A percentile compares a stretch with the other conserved stretches of the same genome.
These are phyloP conservation scores for Aeschynomene evenia DNA, from an alignment of 306 rosid species.

Conservation along the genomic window DNA sequence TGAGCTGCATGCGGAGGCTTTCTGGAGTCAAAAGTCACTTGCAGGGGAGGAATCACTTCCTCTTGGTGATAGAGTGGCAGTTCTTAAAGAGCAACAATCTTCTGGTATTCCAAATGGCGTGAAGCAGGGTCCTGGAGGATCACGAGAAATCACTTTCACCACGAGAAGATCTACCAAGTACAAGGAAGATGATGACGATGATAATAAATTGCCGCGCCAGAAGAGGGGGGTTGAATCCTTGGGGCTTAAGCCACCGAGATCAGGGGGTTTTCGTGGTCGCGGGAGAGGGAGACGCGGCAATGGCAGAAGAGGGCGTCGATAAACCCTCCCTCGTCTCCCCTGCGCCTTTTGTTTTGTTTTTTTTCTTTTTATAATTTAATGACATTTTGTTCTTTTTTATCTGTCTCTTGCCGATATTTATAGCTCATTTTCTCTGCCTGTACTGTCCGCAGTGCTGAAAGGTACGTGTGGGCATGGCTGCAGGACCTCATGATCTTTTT, in stretches of 20 bases:
- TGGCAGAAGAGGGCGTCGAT: constrained; percentile 46
- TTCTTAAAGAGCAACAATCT: constrained; percentile 41
- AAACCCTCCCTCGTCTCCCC: too few species aligned
- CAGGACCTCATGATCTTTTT: neutral
- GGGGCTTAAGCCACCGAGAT: constrained; percentile 49
- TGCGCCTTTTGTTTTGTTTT: neutral
- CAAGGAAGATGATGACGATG: constrained; percentile 57
- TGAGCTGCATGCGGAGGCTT: constrained; percentile 89
- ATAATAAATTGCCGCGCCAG: constrained; percentile 32
- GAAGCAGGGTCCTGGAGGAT: constrained; percentile 84
- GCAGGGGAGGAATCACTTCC: constrained; percentile 73
- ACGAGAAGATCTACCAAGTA: constrained; percentile 67
- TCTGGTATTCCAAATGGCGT: constrained; percentile 50
- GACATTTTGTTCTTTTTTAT: neutral
- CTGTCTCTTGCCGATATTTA: neutral
- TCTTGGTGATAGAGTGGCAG: constrained; percentile 75
- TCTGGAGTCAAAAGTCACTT: constrained; percentile 68
- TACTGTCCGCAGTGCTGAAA: neutral
- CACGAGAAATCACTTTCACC: constrained; percentile 81
- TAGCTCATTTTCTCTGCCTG: neutral
- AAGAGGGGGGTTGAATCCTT: constrained; percentile 70
- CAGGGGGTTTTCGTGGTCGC: constrained; percentile 41
- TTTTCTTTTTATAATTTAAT: neutral
- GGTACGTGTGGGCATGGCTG: constrained; percentile 14
- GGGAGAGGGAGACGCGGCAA: constrained; percentile 39